Evolutionary conservation across 1,284 basidiomycete species (phyloP).

Genomic region (Flammula alnicola): DNA sequence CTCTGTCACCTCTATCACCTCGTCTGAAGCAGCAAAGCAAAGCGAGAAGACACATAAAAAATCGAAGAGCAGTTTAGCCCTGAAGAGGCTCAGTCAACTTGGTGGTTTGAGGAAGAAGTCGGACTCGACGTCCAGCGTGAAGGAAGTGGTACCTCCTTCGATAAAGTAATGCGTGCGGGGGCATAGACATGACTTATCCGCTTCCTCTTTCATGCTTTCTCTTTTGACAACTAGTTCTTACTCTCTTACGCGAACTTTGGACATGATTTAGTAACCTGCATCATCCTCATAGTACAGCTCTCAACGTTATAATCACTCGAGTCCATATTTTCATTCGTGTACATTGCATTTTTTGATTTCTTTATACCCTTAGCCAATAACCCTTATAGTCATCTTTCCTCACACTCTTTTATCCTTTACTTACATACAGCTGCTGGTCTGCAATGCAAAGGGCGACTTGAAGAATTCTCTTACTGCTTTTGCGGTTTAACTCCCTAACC

Average conservation of each 20-base stretch:
- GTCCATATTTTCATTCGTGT: slow-evolving; percentile 12
- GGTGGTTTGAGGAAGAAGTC: slow-evolving; percentile 56
- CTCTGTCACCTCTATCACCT: slow-evolving; percentile 24
- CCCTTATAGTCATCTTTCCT: slow-evolving; percentile 19
- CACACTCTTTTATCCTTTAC: slow-evolving; percentile 9
- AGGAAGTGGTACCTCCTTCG: slow-evolving; percentile 30
- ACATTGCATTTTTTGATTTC: slow-evolving; percentile 16
- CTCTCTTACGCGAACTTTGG: slow-evolving; percentile 20
- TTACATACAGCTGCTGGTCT: slow-evolving; percentile 15
- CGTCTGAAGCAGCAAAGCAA: slow-evolving; percentile 24
- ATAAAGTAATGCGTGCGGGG: slow-evolving; percentile 11
- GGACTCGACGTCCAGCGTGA: slow-evolving; percentile 51
- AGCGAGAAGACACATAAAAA: slow-evolving; percentile 50
- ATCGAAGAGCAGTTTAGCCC: slow-evolving; percentile 56
- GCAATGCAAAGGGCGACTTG: slow-evolving; percentile 12
- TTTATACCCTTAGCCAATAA: slow-evolving; percentile 19
- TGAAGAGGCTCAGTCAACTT: slow-evolving; percentile 60
- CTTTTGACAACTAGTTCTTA: slow-evolving; percentile 10
- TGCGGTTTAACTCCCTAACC: no score
- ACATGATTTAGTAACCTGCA: slow-evolving; percentile 23
- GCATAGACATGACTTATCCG: neutral
- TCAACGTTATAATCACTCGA: slow-evolving; percentile 20
- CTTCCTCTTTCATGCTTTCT: slow-evolving; percentile 4
- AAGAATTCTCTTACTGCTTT: neutral
- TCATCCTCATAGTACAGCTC: slow-evolving; percentile 22